Evolutionary conservation across 2,329 filamentous ascomycete species (phyloP), one percentile per base, ranked within the genome.

Genomic region (Graphiopsis chlorocephala): DNA sequence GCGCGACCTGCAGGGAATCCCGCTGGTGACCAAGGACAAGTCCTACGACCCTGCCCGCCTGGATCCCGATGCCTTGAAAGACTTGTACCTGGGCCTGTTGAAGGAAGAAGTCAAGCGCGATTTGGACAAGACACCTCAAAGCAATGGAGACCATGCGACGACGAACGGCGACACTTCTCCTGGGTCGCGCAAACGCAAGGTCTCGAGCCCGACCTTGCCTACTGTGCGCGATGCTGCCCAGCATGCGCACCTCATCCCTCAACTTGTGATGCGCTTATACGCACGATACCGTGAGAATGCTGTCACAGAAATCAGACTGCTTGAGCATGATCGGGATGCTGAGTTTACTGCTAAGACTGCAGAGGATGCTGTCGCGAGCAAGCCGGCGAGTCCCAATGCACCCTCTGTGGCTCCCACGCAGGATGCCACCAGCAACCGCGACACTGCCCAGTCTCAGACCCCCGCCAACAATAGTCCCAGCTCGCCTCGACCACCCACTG

Each of bases 21-120:
- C 85, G 20, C 83, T 92, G 67, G 83, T 98, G 75, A 88, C 86
- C 71, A 84, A 88, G 72, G 88, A 88, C 78, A 82, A 83, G 52
- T 84, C 84, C 35, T 97, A 90, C 80, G 90, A 97, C 82, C 83
- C 86, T 70, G 81, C 83, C 71, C 87, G 93, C 67, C 80, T 98
- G 75, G 90, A 83, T 56, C 87, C 93, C 8, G 90, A 93, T 77
- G 86, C 92, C 50, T 82, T 98, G 70, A 88, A 91, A 77, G 86
- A 90, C 73, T 84, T 95, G 61, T 97, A 96, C 76, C 80, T 93
- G 69, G 84, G 86, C 65, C 80, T 96, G 65, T 78, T 97, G 75
- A 86, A 86, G 69, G 90, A 96, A 70, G 92, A 95, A 76, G 78
- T 88, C 68, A 85, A 79, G 70, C 68, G 69, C 58, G 70, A 78